Base-by-base conservation (phyloP, 768 basidiomycete species). In the Collybiopsis luxurians region DNA sequence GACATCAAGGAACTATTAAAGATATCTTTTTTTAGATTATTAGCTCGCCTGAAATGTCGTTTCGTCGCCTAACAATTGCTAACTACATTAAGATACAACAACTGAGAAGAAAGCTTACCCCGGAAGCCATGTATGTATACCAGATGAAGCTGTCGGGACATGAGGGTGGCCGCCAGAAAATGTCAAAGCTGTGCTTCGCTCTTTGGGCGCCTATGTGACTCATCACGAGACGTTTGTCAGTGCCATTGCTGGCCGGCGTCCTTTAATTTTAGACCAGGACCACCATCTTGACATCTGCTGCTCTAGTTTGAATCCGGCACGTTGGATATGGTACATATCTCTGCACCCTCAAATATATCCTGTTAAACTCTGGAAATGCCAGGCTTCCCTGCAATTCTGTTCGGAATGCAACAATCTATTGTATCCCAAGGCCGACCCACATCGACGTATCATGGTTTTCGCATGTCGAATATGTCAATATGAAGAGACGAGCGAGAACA, bases 331-430 rank as follows among this genome's bases (percentile, higher is more conserved):
- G 53, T 54, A 44, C 17, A 30, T 44, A 54, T 27, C 38, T 19
- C 24, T 7, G n/a, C 52, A 3, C 21, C 17, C 15, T 43, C 15
- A 15, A 15, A 34, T 19, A 34, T 10, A 3, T n/a, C 23, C 3
- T 7, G 9, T 34, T 34, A 13, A 54, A 21, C 40, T 44, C 17
- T 28, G 21, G 24, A n/a, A 15, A 12, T 42, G 12, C n/a, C 31
- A 92, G 90, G 86, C 91, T 11, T 90, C 90, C 2, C 83, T 96
- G 27, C 86, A 91, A 63, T 96, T 96, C 73, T 96, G 94, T 66
- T 87, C 85, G 38, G 94, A 96, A 78, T 96, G 94, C 79, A 95
- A 95, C 75, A 96, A 97, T 68, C 81, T 97, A 27, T 79, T 97
- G 52, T 95, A 96, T 70, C 94, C 94, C 21, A 87, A 95, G 74